These are phyloP conservation scores for Hansenula anomala DNA, from an alignment of 1,139 yeast species.

Conservation along the genomic window DNA sequence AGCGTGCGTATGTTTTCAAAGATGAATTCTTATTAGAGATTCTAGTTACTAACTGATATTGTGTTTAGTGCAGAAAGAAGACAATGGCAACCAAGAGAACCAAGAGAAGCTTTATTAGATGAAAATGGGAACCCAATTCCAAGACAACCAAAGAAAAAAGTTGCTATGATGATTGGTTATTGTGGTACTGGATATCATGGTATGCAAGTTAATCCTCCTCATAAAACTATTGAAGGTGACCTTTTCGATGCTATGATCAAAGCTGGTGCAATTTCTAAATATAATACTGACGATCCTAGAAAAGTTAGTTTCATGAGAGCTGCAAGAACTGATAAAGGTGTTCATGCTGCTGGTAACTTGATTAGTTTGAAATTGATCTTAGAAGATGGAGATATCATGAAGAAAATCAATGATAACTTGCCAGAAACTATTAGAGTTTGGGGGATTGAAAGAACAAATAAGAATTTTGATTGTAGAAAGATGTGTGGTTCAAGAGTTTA, in stretches of 20 bases:
- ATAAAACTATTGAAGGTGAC: conserved; percentile 89
- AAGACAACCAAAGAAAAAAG: conserved; percentile 50
- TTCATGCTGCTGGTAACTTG: conserved; percentile 97
- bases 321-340: conserved; percentile 98
- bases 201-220: conserved; percentile 92
- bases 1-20: conserved; percentile 49
- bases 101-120: conserved; percentile 40
- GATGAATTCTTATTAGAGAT: too few relatives aligned
- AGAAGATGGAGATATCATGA: conserved; percentile 76
- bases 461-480: conserved; percentile 90
- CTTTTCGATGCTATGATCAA: conserved; percentile 76
- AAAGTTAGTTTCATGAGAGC: conserved; percentile 93
- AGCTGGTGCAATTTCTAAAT: conserved; percentile 89
- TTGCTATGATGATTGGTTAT: conserved; percentile 90
- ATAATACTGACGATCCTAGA: conserved; percentile 85
- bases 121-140: conserved; percentile 58
- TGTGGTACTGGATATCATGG: conserved; percentile 99
- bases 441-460: conserved; percentile 89
- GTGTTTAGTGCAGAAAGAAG: conserved; percentile 4
- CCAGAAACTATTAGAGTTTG: conserved; percentile 89
- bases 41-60: too few relatives aligned
- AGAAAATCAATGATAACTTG: conserved; percentile 64
- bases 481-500: conserved; percentile 93
- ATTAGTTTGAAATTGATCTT: conserved; percentile 83
- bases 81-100: conserved; percentile 11